A percentile compares a stretch with the other conserved stretches of the same genome.
Evolutionary conservation across 768 basidiomycete genomes (phyloP).

Genomic region (Pulveroboletus sp.): DNA sequence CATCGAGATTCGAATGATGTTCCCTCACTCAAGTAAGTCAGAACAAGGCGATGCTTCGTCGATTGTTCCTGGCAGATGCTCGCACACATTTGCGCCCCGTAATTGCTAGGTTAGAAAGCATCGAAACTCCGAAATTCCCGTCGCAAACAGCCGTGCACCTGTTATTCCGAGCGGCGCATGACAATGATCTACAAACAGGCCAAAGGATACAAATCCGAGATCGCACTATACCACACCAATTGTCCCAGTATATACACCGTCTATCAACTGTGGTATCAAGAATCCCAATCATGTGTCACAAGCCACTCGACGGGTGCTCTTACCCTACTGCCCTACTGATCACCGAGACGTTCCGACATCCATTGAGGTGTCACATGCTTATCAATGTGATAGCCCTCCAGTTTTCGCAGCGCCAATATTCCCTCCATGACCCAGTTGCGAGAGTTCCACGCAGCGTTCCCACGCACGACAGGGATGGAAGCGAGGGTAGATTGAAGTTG

Average conservation of each 20-base stretch:
- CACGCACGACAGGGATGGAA: slow-evolving; percentile 21
- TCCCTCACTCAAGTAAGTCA: not conserved
- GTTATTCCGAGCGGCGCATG: slow-evolving; percentile 7
- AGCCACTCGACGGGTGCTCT: slow-evolving; percentile 1
- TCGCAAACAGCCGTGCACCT: slow-evolving; percentile 5
- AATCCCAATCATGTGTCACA: slow-evolving; percentile 8
- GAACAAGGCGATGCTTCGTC: not conserved
- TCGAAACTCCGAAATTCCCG: slow-evolving; percentile 13
- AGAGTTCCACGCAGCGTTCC: slow-evolving; percentile 26
- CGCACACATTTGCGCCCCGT: slow-evolving; percentile 6
- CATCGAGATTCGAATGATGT: slow-evolving; percentile 14
- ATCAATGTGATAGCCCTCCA: slow-evolving; percentile 27
- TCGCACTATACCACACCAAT: slow-evolving; percentile 8
- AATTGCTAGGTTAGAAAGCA: slow-evolving; percentile 18
- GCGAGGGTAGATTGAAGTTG: slow-evolving; percentile 27
- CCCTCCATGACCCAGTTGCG: slow-evolving; percentile 32
- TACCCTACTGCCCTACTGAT: slow-evolving; percentile 24
- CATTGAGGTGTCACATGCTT: slow-evolving; percentile 28
- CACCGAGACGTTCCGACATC: slow-evolving; percentile 27
- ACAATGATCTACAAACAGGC: slow-evolving; percentile 14
- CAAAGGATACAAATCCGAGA: slow-evolving; percentile 24
- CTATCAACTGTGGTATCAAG: slow-evolving; percentile 22
- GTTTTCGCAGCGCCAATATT: slow-evolving; percentile 23
- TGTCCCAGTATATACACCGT: slow-evolving; percentile 20
- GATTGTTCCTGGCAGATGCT: slow-evolving; percentile 2